Evolutionary conservation across 441 rosid genomes (phyloP).

Genomic region (Adansonia gregorii): DNA sequence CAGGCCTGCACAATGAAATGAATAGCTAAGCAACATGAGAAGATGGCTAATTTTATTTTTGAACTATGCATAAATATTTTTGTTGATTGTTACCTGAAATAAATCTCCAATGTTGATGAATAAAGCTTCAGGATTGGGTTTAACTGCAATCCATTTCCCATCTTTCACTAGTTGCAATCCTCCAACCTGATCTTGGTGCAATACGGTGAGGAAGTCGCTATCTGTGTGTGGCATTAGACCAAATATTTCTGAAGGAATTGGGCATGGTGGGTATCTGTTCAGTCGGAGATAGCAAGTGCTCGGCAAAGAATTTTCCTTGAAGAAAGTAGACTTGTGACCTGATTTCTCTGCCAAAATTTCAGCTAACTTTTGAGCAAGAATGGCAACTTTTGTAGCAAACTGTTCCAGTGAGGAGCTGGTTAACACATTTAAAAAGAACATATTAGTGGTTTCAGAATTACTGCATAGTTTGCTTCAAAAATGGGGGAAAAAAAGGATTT

Average conservation of each 20-base stretch:
- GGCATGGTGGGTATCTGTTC: conserved; percentile 88
- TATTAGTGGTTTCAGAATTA: background rate
- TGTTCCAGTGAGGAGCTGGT: conserved; percentile 66
- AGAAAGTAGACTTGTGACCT: conserved; percentile 57
- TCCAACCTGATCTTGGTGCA: conserved; percentile 83
- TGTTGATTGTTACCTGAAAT: conserved; percentile 59
- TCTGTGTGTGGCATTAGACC: conserved; percentile 96
- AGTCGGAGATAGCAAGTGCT: conserved; percentile 81
- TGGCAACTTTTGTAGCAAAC: conserved; percentile 60
- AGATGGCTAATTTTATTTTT: background rate
- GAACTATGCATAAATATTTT: background rate
- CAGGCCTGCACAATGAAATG: conserved; percentile 58
- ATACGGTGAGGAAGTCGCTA: conserved; percentile 87
- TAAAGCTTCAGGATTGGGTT: conserved; percentile 80
- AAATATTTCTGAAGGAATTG: conserved; percentile 48
- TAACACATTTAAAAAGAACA: conserved; percentile 9
- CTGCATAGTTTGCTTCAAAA: background rate
- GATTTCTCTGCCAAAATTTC: conserved; percentile 68
- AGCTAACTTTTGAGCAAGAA: conserved; percentile 66
- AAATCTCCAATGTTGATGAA: conserved; percentile 85
- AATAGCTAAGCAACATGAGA: background rate
- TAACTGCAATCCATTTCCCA: conserved; percentile 81
- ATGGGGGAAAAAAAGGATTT: background rate
- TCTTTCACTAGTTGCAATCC: conserved; percentile 84
- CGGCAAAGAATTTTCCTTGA: conserved; percentile 60